Base-by-base conservation (phyloP, 1,284 basidiomycete species). In the Sparassis latifolia region DNA sequence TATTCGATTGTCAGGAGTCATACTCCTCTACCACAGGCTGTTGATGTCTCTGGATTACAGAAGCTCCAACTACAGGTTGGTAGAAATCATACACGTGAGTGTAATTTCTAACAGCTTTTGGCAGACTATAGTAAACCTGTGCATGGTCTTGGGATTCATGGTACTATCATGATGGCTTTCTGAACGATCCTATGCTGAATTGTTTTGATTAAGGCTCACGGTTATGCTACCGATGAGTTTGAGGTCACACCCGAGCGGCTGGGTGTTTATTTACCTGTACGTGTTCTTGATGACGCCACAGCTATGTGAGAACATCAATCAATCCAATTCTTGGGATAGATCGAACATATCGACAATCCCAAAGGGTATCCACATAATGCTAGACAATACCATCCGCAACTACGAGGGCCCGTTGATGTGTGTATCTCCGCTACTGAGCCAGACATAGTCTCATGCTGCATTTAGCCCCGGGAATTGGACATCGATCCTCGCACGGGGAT, bases 281-380 rank as follows among this genome's bases (percentile, higher is more conserved):
- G 77, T 48, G 28, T 41, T 12, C 10, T 6, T 42, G 12, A 37
- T 37, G 35, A 12, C 12, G 35, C 35, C 35, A 7, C 7, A 37
- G 6, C 7, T 37, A 37, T 7, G 12, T 37, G 35, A 20, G 35
- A n/a, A 7, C 35, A 38, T 38, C 35, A 38, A 7, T 38, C 9
- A 38, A 7, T 38, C 35, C n/a, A 38, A 7, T n/a, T 38, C 35
- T 37, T 30, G 31, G 30, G 33, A n/a, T 44, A 85, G 81, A 82
- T 78, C 0, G 92, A 95, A 67, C 93, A 97, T 67, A 94, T 96
- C 56, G 89, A 92, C 63, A 91, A 91, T 60, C 89, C 88, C 3
- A 86, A 84, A 66, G 91, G 86, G 10, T 93, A 94, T 58, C 89
- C 88, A 20, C 86, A 95, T 68, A 92, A 93, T 65, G 77, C 94